Evolutionary conservation across 164 flowering plant genomes (phyloP).

Genomic region (Berberis thunbergii): DNA sequence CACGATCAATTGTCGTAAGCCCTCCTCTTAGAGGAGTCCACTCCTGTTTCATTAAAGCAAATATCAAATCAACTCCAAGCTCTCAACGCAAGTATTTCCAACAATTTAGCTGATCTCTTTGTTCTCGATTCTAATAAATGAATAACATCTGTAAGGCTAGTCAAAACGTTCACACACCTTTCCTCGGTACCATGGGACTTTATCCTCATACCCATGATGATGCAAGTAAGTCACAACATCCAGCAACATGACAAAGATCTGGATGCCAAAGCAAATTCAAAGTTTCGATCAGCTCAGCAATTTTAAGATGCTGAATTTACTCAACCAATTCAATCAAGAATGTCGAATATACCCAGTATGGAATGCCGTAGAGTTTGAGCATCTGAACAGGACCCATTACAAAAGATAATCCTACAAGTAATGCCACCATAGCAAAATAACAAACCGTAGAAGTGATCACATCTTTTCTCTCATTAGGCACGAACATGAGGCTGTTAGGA

Average conservation of each 20-base stretch:
- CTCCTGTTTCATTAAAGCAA: constrained; percentile 25
- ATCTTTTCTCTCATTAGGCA: constrained; percentile 47
- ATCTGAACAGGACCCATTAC: constrained; percentile 44
- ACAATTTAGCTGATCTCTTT: no score
- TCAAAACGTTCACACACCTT: constrained; percentile 29
- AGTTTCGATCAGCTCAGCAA: no score
- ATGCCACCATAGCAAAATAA: constrained; percentile 49
- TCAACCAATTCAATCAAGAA: background rate
- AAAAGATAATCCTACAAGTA: constrained; percentile 35
- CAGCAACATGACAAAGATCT: constrained; percentile 61
- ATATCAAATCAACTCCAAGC: background rate
- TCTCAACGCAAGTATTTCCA: no score
- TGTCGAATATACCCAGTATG: constrained; percentile 38
- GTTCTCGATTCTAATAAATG: no score
- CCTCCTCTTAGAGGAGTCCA: constrained; percentile 72
- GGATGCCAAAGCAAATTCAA: constrained; percentile 9
- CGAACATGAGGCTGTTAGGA: constrained; percentile 49
- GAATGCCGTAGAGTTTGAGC: constrained; percentile 56
- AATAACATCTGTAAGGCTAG: background rate
- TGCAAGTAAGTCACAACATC: constrained; percentile 70
- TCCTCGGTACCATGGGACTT: constrained; percentile 74
- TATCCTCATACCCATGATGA: constrained; percentile 67
- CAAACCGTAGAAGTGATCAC: constrained; percentile 49
- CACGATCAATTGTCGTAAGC: constrained; percentile 56
- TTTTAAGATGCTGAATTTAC: no score